Base-by-base conservation (phyloP, 148 eudicot species). In the Rhododendron griersonianum region DNA sequence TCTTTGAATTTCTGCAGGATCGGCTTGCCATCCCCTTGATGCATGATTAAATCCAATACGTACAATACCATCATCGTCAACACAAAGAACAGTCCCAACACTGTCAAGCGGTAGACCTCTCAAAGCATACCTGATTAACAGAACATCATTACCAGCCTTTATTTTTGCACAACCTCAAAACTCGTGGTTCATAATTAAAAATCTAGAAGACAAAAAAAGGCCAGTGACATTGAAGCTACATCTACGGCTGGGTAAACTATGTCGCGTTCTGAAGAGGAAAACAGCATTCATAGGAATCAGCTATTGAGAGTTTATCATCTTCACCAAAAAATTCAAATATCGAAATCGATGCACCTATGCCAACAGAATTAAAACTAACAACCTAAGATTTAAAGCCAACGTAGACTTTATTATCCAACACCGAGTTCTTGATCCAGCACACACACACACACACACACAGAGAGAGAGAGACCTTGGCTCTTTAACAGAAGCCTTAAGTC, bases 31-130 rank as follows among this genome's bases (percentile, higher is more conserved):
- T 83, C 98, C 98, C 90, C 98, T 89, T 81, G 98, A 96, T 84
- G 98, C 98, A 90, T 98, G 96, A 65, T 96, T 98, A 90, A 96
- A 96, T 74, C 98, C 98, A 69, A 96, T 96, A 83, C 98, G 98
- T 87, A 96, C 88, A 81, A 96, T 93, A 77, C 98, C 98, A 91
- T 96, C 98, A 90, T 96, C 98, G 84, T 96, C 98, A 83, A 96
- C 98, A 88, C 98, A 94, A 4, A 96, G 92, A 79, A 96, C 96
- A 85, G 98, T 96, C 83, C 98, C 98, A 35, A 93, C 88, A 89
- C 95, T 94, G 83, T 96, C 96, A 86, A 91, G 98, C 73, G 96
- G 91, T 83, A 92, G 95, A 53, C 92, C 98, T 71, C 98, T 95
- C 94, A 91, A 96, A 82, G 94, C 96, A 91, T 93, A 96, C 92